Conservation (phyloP, 148 eudicot genomes). For the Rhododendron henanense region DNA sequence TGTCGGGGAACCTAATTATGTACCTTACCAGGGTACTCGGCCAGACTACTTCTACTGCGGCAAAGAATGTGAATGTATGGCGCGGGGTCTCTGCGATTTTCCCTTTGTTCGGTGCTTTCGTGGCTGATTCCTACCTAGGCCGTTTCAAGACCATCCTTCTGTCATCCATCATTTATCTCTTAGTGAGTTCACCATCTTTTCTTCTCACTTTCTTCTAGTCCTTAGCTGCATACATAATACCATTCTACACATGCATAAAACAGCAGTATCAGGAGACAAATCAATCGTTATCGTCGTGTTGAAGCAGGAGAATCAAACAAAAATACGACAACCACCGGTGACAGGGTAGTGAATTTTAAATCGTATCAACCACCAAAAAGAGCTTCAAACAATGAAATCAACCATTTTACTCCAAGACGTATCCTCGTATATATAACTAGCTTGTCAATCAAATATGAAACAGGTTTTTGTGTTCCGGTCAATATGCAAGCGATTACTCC, state of each 20-base stretch:
- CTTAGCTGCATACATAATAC: neutral
- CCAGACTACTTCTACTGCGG: slow-evolving; percentile 47
- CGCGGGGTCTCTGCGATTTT: slow-evolving; percentile 39
- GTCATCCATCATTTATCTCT: slow-evolving; percentile 48
- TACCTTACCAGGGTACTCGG: slow-evolving; percentile 44
- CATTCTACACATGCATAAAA: neutral
- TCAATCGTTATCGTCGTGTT: neutral
- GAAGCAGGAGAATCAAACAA: neutral
- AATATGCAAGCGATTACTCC: neutral
- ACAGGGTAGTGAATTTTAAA: neutral
- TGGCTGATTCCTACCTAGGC: slow-evolving; percentile 68
- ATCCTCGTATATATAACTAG: neutral
- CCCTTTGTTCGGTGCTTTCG: slow-evolving; percentile 43
- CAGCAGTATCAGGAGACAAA: neutral
- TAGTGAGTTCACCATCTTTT: slow-evolving; percentile 25
- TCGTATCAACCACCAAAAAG: neutral
- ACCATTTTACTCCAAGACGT: neutral
- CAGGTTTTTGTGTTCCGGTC: neutral
- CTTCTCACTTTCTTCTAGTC: neutral
- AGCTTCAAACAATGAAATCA: neutral
- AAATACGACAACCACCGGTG: too few species aligned
- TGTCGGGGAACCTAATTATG: slow-evolving; percentile 45
- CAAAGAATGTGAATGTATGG: slow-evolving; percentile 62
- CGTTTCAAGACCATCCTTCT: slow-evolving; percentile 54
- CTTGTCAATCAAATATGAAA: neutral